Conservation (phyloP, 768 basidiomycete species). For the Cystofilobasidium capitatum region DNA sequence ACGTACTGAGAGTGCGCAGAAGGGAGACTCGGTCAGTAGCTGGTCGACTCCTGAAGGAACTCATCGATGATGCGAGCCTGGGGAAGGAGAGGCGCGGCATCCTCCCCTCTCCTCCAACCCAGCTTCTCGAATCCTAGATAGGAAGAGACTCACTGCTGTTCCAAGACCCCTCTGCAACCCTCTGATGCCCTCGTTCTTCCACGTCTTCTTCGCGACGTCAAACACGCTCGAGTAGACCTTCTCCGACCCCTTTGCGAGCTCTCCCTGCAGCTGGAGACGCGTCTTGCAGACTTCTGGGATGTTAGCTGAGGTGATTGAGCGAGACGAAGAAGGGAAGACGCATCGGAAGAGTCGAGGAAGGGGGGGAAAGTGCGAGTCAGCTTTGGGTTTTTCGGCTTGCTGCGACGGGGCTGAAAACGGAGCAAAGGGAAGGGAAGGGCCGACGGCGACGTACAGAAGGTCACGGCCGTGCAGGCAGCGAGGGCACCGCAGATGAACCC, state of each 20-base stretch:
- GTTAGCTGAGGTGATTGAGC: slow-evolving; percentile 24
- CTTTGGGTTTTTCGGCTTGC: no score
- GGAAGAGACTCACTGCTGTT: slow-evolving; percentile 60
- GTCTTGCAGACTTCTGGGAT: slow-evolving; percentile 69
- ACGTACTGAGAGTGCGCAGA: slow-evolving; percentile 52
- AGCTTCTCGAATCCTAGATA: neutral
- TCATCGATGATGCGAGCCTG: neutral
- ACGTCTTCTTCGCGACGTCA: slow-evolving; percentile 73
- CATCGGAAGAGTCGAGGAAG: slow-evolving; percentile 30
- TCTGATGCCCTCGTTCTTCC: slow-evolving; percentile 74
- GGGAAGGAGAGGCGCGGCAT: neutral
- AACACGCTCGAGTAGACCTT: slow-evolving; percentile 84
- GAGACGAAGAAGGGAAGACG: neutral
- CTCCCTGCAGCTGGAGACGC: slow-evolving; percentile 89
- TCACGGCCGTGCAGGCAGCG: slow-evolving; percentile 82
- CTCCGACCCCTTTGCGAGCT: slow-evolving; percentile 58
- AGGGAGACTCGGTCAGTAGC: neutral
- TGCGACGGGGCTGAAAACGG: neutral
- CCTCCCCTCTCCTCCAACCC: no score
- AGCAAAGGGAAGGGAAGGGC: neutral
- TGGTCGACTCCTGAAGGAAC: neutral
- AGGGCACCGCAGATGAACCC: slow-evolving; percentile 81
- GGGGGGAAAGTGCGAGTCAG: no score
- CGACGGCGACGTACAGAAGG: slow-evolving; percentile 21
- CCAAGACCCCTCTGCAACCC: slow-evolving; percentile 88